These are phyloP conservation scores for Rubia balearica DNA, from an alignment of 305 asterid species.

Conservation along the genomic window DNA sequence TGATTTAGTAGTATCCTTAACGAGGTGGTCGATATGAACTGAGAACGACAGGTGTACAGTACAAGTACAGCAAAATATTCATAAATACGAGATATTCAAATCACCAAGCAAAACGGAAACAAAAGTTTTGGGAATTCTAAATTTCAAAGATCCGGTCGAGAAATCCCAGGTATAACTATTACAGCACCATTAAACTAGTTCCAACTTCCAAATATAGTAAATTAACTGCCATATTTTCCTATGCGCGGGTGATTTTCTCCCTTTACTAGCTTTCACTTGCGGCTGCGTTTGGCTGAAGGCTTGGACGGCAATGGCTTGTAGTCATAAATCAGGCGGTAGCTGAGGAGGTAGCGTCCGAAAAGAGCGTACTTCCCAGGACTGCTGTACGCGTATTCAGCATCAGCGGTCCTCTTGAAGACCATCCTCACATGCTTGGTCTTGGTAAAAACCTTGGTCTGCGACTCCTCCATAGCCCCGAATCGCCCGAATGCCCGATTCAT, in stretches of 20 bases:
- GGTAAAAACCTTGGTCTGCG: slow-evolving; percentile 38
- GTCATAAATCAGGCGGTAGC: slow-evolving; percentile 41
- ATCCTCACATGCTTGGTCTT: slow-evolving; percentile 58
- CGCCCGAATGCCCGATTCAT: slow-evolving; percentile 53
- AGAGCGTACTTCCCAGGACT: slow-evolving; percentile 53
- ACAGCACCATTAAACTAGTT: no score
- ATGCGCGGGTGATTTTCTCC: no score
- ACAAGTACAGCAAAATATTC: no score
- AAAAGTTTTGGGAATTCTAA: no score
- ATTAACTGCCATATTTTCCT: not conserved
- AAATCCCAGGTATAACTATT: no score
- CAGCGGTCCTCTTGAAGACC: slow-evolving; percentile 43
- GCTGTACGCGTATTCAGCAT: slow-evolving; percentile 76
- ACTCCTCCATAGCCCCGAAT: slow-evolving; percentile 52
- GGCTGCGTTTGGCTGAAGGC: slow-evolving; percentile 21
- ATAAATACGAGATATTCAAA: no score
- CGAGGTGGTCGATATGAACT: no score
- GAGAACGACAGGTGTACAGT: no score
- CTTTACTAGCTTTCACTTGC: no score
- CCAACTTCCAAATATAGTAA: not conserved
- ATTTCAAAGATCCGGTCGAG: no score
- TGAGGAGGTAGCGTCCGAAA: slow-evolving; percentile 65
- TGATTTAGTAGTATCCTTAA: no score
- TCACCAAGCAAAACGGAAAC: no score
- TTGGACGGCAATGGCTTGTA: slow-evolving; percentile 28